phyloP scores from a whole-genome alignment of 257 asterid genomes.

The Solanum peruvianum region DNA sequence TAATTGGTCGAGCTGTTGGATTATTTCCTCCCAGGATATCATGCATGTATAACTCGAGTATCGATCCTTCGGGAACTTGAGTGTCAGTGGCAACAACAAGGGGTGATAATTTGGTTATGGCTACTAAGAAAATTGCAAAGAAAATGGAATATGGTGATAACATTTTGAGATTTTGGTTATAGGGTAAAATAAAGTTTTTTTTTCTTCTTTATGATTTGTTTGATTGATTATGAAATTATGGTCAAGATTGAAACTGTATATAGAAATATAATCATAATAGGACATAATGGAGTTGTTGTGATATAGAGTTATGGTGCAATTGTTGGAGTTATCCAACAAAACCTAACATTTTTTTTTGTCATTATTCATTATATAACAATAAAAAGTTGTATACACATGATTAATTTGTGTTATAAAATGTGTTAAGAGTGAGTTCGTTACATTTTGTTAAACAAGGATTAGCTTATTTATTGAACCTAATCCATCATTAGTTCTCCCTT shows the following conservation, averaged over 20 bases:
- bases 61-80: constrained; percentile 13
- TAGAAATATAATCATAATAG: neutral
- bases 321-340: neutral
- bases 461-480: neutral
- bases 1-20: constrained; percentile 78
- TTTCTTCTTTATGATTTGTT: neutral
- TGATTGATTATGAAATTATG: neutral
- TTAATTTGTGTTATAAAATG: neutral
- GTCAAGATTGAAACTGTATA: neutral
- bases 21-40: constrained; percentile 81
- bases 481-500: neutral
- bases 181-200: neutral
- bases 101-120: constrained; percentile 7
- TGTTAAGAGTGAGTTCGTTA: neutral
- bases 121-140: constrained; percentile 22
- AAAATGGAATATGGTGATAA: constrained; percentile 2
- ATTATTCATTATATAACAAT: neutral
- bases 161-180: constrained; percentile 21
- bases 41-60: constrained; percentile 74
- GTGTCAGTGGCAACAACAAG: constrained; percentile 7
- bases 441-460: neutral
- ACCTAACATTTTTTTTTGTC: neutral
- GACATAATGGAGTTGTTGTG: constrained; percentile 11
- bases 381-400: neutral
- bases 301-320: neutral